A percentile compares a stretch with the other conserved stretches of the same genome.
phyloP scores from a whole-genome alignment of 352 stramenopile genomes.

The Globisporangium spinosum region DNA sequence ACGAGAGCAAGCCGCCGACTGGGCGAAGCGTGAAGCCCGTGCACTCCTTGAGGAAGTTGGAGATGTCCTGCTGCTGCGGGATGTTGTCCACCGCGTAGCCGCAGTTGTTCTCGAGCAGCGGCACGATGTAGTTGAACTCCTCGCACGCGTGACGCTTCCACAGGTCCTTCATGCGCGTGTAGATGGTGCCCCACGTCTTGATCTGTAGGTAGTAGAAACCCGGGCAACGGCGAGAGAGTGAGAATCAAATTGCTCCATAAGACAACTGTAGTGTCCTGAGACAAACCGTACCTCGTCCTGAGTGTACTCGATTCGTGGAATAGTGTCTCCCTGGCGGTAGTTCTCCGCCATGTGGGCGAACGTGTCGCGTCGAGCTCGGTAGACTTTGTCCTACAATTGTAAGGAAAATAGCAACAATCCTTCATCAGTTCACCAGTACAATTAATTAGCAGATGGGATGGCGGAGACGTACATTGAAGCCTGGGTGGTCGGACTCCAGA shows the following conservation, averaged over 20 bases:
- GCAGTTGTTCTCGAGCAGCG: slow-evolving; percentile 93
- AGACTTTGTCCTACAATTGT: slow-evolving; percentile 69
- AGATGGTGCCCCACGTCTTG: slow-evolving; percentile 90
- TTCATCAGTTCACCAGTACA: neutral
- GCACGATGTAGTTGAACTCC: slow-evolving; percentile 95
- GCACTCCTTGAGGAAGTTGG: slow-evolving; percentile 91
- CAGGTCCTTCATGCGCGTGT: slow-evolving; percentile 91
- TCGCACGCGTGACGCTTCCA: slow-evolving; percentile 95
- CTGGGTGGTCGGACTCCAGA: slow-evolving; percentile 92
- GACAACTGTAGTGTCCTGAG: neutral
- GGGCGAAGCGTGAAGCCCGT: slow-evolving; percentile 92
- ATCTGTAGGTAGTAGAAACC: slow-evolving; percentile 24
- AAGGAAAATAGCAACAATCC: neutral
- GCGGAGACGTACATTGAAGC: slow-evolving; percentile 81
- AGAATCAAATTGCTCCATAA: neutral
- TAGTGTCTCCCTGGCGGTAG: slow-evolving; percentile 89
- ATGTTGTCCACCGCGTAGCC: slow-evolving; percentile 93
- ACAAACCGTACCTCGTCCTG: slow-evolving; percentile 79
- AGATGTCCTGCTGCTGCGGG: slow-evolving; percentile 93
- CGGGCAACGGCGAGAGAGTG: neutral
- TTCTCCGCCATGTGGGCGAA: slow-evolving; percentile 88
- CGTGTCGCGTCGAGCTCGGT: slow-evolving; percentile 84
- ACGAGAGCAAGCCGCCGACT: slow-evolving; percentile 94
- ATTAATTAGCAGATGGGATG: neutral
- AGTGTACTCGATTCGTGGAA: slow-evolving; percentile 94